Conservation (phyloP, 2,329 filamentous ascomycete species). For the Colletotrichum chrysophilum region DNA sequence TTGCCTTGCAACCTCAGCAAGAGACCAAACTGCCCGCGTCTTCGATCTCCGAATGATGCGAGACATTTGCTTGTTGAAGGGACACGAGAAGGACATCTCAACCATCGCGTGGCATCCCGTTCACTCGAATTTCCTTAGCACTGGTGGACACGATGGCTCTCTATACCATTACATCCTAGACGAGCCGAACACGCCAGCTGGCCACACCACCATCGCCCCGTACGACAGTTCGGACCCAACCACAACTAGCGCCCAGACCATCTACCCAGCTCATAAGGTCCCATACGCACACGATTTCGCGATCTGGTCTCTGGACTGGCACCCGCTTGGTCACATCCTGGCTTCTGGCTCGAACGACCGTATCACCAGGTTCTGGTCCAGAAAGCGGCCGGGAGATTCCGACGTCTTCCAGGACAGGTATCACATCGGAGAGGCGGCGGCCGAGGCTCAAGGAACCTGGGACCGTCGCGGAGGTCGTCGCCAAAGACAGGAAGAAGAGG, state of each 20-base stretch:
- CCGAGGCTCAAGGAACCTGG: conserved; percentile 94
- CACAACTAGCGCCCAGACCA: conserved; percentile 84
- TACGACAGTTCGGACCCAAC: conserved; percentile 84
- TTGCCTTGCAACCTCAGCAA: conserved; percentile 88
- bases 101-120: conserved; percentile 94
- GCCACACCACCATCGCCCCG: conserved; percentile 76
- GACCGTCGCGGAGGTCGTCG: conserved; percentile 79
- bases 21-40: conserved; percentile 90
- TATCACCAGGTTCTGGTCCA: conserved; percentile 96
- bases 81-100: conserved; percentile 95
- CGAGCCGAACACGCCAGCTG: conserved; percentile 84
- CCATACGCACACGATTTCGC: conserved; percentile 91
- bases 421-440: conserved; percentile 92
- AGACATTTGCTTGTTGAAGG: conserved; percentile 90
- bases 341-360: conserved; percentile 96
- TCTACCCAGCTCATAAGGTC: conserved; percentile 87
- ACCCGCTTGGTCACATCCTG: conserved; percentile 92
- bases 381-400: conserved; percentile 85
- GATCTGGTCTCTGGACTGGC: conserved; percentile 98
- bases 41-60: conserved; percentile 99
- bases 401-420: conserved; percentile 88
- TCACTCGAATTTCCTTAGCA: conserved; percentile 87
- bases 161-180: conserved; percentile 95
- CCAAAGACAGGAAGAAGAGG: conserved; percentile 88
- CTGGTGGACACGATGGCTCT: conserved; percentile 87